Evolutionary conservation across 1,284 basidiomycete genomes (phyloP).

Genomic region (Coniophora puteana): DNA sequence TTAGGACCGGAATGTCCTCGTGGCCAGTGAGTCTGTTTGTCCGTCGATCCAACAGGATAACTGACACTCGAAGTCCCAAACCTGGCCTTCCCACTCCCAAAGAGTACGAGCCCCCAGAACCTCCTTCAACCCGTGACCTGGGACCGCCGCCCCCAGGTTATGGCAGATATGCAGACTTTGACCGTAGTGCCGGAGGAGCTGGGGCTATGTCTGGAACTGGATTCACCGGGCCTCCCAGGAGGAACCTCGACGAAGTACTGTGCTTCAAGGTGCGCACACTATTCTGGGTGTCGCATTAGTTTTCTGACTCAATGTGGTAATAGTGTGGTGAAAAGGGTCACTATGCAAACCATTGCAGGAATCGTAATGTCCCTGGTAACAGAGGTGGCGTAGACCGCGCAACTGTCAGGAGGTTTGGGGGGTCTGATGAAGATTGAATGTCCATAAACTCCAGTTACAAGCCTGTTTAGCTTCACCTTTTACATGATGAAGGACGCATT

Average conservation of each 20-base stretch:
- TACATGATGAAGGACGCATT: not conserved
- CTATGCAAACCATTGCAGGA: constrained; percentile 92
- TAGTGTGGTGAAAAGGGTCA: constrained; percentile 90
- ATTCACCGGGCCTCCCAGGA: constrained; percentile 41
- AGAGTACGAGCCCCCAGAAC: constrained; percentile 77
- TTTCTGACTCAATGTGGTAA: constrained; percentile 8
- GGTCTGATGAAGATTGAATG: constrained; percentile 26
- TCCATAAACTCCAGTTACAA: not conserved
- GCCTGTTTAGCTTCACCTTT: not conserved
- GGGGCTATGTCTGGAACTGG: constrained; percentile 18
- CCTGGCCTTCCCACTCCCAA: constrained; percentile 66
- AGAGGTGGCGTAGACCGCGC: constrained; percentile 63
- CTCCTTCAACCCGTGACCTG: constrained; percentile 73
- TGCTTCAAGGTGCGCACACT: constrained; percentile 76
- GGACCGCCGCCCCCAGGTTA: constrained; percentile 93
- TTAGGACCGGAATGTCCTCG: constrained; percentile 85
- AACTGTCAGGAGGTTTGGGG: constrained; percentile 30
- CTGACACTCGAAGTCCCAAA: constrained; percentile 56
- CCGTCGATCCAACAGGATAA: constrained; percentile 14
- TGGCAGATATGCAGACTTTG: constrained; percentile 81
- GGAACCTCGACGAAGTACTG: constrained; percentile 82
- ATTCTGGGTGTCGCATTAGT: constrained; percentile 11
- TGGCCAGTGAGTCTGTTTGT: constrained; percentile 74
- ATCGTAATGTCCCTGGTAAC: constrained; percentile 80
- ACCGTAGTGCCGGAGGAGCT: constrained; percentile 49